Evolutionary conservation across 305 asterid species (phyloP).

Genomic region (Lippia alba): DNA sequence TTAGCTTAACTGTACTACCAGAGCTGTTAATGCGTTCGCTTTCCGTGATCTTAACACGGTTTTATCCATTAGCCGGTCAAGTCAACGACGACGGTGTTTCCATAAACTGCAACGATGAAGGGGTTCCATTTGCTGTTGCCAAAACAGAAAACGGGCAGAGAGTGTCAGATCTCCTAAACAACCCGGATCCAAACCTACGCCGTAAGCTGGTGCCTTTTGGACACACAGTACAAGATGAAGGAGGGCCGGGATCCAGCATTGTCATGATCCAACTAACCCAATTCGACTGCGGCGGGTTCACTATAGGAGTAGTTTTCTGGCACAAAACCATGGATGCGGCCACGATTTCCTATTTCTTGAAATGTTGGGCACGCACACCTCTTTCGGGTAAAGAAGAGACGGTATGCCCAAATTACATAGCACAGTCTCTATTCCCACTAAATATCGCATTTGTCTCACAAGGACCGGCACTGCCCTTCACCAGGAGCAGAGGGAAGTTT

Average conservation of each 20-base stretch:
- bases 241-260: neutral
- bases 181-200: neutral
- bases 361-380: conserved; percentile 44
- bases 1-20: neutral
- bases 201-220: conserved; percentile 11
- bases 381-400: neutral
- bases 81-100: neutral
- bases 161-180: conserved; percentile 10
- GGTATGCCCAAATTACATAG: conserved; percentile 33
- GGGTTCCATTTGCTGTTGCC: conserved; percentile 31
- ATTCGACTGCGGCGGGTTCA: conserved; percentile 44
- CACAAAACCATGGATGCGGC: conserved; percentile 50
- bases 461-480: too few relatives aligned
- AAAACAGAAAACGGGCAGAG: neutral
- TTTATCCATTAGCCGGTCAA: conserved; percentile 29
- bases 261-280: conserved; percentile 26
- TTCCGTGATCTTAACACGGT: conserved; percentile 20
- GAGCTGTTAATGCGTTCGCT: conserved; percentile 19
- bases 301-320: conserved; percentile 41
- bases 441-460: neutral
- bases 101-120: conserved; percentile 24
- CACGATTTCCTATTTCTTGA: conserved; percentile 40
- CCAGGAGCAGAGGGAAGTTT: neutral
- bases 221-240: neutral
- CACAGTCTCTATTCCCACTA: conserved; percentile 41